Base-by-base conservation (phyloP, 768 basidiomycete species). In the Arthromyces matolae region DNA sequence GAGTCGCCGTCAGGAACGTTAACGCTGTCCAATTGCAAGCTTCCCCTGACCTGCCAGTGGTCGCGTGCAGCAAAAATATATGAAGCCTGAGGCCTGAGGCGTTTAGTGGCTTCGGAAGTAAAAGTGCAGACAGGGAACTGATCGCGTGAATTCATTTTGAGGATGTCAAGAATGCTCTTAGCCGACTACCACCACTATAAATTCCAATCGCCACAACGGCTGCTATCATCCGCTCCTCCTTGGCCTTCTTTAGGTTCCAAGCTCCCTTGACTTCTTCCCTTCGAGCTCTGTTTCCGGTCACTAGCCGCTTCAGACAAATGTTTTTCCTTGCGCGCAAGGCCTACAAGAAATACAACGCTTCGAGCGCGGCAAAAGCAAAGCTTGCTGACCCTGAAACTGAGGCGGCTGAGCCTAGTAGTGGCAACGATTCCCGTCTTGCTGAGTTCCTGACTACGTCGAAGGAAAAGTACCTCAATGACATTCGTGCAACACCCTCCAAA, bases 391-490 rank as follows among this genome's bases (percentile, higher is more conserved):
- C 45, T 4, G n/a, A 34, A 25, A n/a, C 20, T 34, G 14, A 29
- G 29, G 31, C 18, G 19, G 8, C 40, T 20, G 33, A 60, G 3
- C 34, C 57, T n/a, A 16, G 54, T 58, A 8, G 47, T 59, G 12
- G 37, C 50, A 1, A 54, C 55, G n/a, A n/a, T n/a, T n/a, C n/a
- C n/a, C n/a, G n/a, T 10, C 54, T 72, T 20, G 59, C 60, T 27
- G 48, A 64, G 29, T 73, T 70, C 44, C 59, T 72, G 18, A 43
- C 46, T 6, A 60, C 60, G 19, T 66, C 80, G 48, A 90, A 88
- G 62, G 60, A 68, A 20, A 67, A 62, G 20, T 96, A 89, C 59
- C 64, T 93, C 18, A 60, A 58, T 14, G 86, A 83, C 40, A 57
- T 83, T 14, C 60, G 69, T 20, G 67, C 67, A 1, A 62, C 61